phyloP scores from a whole-genome alignment of 495 filamentous ascomycete species.

The Aspergillus nanangensis region DNA sequence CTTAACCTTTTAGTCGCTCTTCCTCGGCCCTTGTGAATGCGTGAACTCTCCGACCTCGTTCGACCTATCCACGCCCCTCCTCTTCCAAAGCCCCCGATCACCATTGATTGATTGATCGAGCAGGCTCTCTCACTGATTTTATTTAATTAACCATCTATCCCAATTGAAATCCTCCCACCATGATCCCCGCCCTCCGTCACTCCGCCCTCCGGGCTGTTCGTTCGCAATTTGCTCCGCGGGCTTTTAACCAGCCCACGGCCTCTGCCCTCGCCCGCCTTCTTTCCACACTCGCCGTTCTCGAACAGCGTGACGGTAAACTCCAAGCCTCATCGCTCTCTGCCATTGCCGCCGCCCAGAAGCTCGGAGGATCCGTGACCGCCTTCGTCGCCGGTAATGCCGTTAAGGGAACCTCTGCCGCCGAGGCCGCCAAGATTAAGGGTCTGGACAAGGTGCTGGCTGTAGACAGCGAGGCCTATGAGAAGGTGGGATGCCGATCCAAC shows the following conservation, averaged over 20 bases:
- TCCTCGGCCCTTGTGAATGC: slow-evolving; percentile 14
- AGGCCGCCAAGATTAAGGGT: slow-evolving; percentile 85
- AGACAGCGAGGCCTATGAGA: slow-evolving; percentile 87
- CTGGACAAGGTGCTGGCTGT: slow-evolving; percentile 87
- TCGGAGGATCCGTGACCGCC: slow-evolving; percentile 80
- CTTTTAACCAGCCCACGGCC: slow-evolving; percentile 28
- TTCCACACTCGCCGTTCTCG: slow-evolving; percentile 85
- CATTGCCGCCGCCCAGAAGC: slow-evolving; percentile 78
- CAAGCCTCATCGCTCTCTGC: slow-evolving; percentile 78
- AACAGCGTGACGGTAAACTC: slow-evolving; percentile 88
- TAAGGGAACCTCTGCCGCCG: slow-evolving; percentile 68
- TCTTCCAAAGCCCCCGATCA: too few species aligned
- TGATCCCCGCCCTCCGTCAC: slow-evolving; percentile 40
- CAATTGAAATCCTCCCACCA: slow-evolving; percentile 13
- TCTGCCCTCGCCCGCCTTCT: slow-evolving; percentile 64
- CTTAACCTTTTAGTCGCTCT: slow-evolving; percentile 16
- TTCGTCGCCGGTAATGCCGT: slow-evolving; percentile 83
- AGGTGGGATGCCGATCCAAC: slow-evolving; percentile 44
- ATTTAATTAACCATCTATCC: too few species aligned
- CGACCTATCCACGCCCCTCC: slow-evolving; percentile 7
- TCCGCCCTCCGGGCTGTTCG: slow-evolving; percentile 47
- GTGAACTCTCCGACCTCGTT: slow-evolving; percentile 17
- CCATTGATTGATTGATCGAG: slow-evolving; percentile 1
- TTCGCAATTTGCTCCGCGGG: slow-evolving; percentile 31
- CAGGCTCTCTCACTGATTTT: slow-evolving; percentile 5